Evolutionary conservation across 148 eudicot species (phyloP).

Genomic region (Persicaria maculosa): DNA sequence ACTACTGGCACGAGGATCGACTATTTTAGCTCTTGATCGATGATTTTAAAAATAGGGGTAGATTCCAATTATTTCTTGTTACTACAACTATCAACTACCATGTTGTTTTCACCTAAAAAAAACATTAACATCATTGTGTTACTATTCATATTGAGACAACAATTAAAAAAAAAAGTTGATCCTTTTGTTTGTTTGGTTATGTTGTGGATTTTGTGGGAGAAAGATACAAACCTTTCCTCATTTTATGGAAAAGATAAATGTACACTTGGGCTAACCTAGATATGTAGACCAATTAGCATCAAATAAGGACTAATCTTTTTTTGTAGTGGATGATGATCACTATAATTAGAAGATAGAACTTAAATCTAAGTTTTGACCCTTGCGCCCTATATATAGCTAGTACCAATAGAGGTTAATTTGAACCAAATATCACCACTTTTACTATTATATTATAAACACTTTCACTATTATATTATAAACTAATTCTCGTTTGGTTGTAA

Average conservation of each 20-base stretch:
- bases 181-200: not conserved
- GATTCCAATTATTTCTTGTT: too few species aligned
- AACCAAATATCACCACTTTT: not conserved
- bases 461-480: too few species aligned
- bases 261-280: not conserved
- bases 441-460: too few species aligned
- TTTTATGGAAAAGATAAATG: slow-evolving; percentile 5
- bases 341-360: not conserved
- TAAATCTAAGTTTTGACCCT: not conserved
- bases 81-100: too few species aligned
- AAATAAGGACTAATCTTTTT: not conserved
- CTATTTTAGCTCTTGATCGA: too few species aligned
- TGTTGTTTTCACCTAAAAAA: too few species aligned
- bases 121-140: too few species aligned
- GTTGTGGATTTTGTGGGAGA: not conserved
- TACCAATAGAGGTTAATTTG: not conserved
- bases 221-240: not conserved
- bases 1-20: too few species aligned
- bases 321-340: slow-evolving; percentile 6
- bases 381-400: not conserved
- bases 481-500: too few species aligned
- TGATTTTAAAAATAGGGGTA: too few species aligned
- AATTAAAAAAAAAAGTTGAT: too few species aligned
- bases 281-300: slow-evolving; percentile 1
- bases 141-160: too few species aligned